A percentile compares a stretch with the other conserved stretches of the same genome.
Conservation (phyloP, 176 grass and related monocot species). For the Secale cereale region DNA sequence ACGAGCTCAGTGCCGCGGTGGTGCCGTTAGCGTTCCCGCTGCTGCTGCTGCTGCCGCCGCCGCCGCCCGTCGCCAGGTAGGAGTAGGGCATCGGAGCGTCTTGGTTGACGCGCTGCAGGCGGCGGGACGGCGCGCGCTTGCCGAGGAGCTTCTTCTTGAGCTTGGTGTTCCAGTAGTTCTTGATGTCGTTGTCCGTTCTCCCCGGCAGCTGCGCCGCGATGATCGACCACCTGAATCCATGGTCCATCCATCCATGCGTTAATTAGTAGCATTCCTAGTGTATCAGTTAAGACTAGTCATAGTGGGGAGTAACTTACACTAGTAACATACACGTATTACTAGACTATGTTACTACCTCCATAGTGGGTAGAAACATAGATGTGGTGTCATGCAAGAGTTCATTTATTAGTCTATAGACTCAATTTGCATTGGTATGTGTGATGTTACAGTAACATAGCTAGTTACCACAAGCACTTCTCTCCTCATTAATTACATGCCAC, state of each 20-base stretch:
- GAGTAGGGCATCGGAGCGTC: not conserved
- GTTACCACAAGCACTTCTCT: too few species aligned
- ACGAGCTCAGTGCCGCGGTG: constrained; percentile 44
- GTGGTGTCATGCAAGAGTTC: too few species aligned
- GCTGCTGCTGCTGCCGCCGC: not conserved
- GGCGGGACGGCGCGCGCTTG: constrained; percentile 51
- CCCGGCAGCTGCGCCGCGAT: constrained; percentile 94
- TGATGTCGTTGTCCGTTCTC: constrained; percentile 97
- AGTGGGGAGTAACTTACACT: too few species aligned
- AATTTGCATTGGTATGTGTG: too few species aligned
- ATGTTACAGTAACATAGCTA: too few species aligned
- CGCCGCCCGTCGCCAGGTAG: not conserved
- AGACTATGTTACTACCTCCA: too few species aligned
- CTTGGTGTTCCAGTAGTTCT: constrained; percentile 99
- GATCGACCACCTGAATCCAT: constrained; percentile 79
- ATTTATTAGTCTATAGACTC: too few species aligned
- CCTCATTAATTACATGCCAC: too few species aligned
- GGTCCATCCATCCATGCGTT: not conserved
- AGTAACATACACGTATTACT: too few species aligned
- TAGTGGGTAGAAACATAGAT: too few species aligned
- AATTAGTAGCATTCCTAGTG: not conserved
- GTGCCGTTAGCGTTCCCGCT: not conserved
- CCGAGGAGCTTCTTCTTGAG: constrained; percentile 98
- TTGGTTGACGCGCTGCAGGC: constrained; percentile 21
- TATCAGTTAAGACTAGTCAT: too few species aligned